These are phyloP conservation scores for Cucurbita argyrosperma DNA, from an alignment of 306 rosid species.

Conservation along the genomic window DNA sequence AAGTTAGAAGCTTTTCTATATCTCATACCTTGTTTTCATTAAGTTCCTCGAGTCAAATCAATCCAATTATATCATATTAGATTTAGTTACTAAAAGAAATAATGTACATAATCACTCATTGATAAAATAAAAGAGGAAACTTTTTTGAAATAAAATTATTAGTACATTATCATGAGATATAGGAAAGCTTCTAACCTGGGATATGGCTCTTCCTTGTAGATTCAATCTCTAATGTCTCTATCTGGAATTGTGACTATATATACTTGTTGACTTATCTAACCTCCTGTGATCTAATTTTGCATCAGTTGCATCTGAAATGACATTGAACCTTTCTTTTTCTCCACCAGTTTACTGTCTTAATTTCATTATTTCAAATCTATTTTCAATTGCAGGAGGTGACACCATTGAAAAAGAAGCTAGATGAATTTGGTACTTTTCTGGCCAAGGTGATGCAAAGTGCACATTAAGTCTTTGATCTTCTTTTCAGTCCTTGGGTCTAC, in stretches of 20 bases:
- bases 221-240: neutral
- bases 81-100: neutral
- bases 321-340: neutral
- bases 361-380: conserved; percentile 5
- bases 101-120: neutral
- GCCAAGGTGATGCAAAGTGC: conserved; percentile 57
- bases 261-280: neutral
- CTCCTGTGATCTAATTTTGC: neutral
- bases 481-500: neutral
- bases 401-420: conserved; percentile 91
- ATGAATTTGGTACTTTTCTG: conserved; percentile 86
- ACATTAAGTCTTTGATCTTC: conserved; percentile 1
- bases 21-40: neutral
- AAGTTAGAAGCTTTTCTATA: neutral
- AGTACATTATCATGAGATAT: neutral
- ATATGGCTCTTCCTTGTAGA: neutral
- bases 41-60: neutral
- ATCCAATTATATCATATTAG: neutral
- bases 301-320: neutral
- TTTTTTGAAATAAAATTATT: neutral
- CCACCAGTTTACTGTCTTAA: neutral
- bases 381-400: conserved; percentile 70
- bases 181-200: neutral
- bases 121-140: neutral
- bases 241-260: neutral